phyloP scores from a whole-genome alignment of 1,284 basidiomycete genomes.

The Tremellales sp. region DNA sequence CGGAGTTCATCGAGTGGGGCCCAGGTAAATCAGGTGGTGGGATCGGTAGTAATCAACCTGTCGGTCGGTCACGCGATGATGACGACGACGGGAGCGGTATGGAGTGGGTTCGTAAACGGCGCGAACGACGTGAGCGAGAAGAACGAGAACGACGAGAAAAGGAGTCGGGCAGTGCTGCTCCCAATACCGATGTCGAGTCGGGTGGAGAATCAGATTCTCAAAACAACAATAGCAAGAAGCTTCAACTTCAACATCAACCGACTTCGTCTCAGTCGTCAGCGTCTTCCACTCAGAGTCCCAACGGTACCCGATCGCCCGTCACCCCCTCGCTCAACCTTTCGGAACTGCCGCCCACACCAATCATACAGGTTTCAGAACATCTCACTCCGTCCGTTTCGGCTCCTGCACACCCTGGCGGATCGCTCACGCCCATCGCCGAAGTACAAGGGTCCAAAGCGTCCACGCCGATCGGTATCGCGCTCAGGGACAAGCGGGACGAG shows the following conservation, averaged over 20 bases:
- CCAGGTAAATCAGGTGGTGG: slow-evolving; percentile 7
- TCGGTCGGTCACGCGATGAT: slow-evolving; percentile 9
- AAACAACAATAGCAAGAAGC: too few species aligned
- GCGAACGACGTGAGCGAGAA: slow-evolving; percentile 32
- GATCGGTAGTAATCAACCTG: slow-evolving; percentile 3
- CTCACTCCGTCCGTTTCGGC: background rate
- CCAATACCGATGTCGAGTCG: background rate
- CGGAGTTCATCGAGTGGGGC: slow-evolving; percentile 48
- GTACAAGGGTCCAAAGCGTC: slow-evolving; percentile 5
- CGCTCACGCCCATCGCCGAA: background rate
- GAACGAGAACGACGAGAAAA: slow-evolving; percentile 16
- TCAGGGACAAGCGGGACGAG: background rate
- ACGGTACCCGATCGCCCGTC: background rate
- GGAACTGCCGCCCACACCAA: slow-evolving; percentile 25
- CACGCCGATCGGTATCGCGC: slow-evolving; percentile 6
- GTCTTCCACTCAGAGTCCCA: background rate
- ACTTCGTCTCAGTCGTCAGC: background rate
- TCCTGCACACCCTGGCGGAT: background rate
- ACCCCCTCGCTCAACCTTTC: slow-evolving; percentile 15
- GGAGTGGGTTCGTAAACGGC: slow-evolving; percentile 44
- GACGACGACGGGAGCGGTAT: slow-evolving; percentile 48
- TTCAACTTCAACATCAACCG: too few species aligned
- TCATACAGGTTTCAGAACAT: slow-evolving; percentile 24
- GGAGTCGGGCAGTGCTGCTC: slow-evolving; percentile 1
- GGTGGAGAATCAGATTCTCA: background rate